Percentiles rank a stretch among this genome's conserved stretches.
Conservation (phyloP, 352 stramenopile genomes). For the Globisporangium apiculatum region DNA sequence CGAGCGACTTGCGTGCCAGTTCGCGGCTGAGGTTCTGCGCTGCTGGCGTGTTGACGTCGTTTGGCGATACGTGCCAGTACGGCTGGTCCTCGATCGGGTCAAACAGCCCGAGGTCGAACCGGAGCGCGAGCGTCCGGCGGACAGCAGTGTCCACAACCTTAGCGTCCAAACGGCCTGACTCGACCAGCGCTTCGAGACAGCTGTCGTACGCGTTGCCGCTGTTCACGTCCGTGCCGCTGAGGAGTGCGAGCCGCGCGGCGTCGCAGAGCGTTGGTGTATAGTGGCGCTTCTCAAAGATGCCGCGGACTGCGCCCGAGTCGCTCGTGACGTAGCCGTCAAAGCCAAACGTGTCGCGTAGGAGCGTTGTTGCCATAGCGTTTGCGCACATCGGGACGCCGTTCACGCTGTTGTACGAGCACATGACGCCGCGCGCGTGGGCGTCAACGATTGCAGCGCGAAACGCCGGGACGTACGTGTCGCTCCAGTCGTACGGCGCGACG, state of each 20-base stretch:
- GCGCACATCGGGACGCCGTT: slow-evolving; percentile 93
- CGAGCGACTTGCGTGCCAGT: slow-evolving; percentile 82
- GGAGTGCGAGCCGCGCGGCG: slow-evolving; percentile 45
- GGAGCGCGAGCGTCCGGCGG: slow-evolving; percentile 68
- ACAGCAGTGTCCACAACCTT: slow-evolving; percentile 53
- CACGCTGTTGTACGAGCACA: slow-evolving; percentile 96
- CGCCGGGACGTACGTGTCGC: slow-evolving; percentile 88
- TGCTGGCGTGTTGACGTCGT: slow-evolving; percentile 61
- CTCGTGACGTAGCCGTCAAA: slow-evolving; percentile 95
- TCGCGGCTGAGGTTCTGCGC: slow-evolving; percentile 64
- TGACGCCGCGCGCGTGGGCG: slow-evolving; percentile 78
- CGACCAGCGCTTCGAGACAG: slow-evolving; percentile 50
- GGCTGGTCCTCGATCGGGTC: slow-evolving; percentile 79
- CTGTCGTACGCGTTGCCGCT: slow-evolving; percentile 76
- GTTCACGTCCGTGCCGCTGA: slow-evolving; percentile 84
- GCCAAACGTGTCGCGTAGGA: slow-evolving; percentile 68
- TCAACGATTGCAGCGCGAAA: slow-evolving; percentile 82
- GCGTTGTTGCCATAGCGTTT: slow-evolving; percentile 60
- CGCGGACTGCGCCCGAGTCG: slow-evolving; percentile 89
- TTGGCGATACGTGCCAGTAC: slow-evolving; percentile 66
- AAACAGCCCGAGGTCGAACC: slow-evolving; percentile 91
- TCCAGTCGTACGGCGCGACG: slow-evolving; percentile 88
- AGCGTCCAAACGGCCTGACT: slow-evolving; percentile 17
- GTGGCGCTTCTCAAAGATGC: slow-evolving; percentile 71
- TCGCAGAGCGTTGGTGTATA: slow-evolving; percentile 75